phyloP scores from a whole-genome alignment of 805 yeast species.

The Babjeviella inositovora region DNA sequence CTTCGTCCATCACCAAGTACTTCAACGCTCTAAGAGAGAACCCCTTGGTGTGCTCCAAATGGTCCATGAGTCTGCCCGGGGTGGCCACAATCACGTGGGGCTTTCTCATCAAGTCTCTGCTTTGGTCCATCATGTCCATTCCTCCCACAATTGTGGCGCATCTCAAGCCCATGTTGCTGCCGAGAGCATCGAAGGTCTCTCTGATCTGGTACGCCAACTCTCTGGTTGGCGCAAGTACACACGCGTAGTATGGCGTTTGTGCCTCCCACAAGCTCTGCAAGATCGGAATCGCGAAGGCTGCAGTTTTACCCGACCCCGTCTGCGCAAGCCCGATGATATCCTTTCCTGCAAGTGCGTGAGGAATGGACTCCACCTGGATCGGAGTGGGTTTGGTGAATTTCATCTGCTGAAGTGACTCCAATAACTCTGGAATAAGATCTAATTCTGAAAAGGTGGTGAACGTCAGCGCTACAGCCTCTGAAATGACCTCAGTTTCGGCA shows the following conservation, averaged over 20 bases:
- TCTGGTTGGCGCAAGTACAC: constrained; percentile 78
- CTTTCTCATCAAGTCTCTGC: constrained; percentile 81
- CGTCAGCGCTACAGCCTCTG: constrained; percentile 1
- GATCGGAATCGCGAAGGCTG: constrained; percentile 95
- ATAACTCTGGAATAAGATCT: constrained; percentile 58
- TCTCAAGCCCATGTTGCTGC: constrained; percentile 83
- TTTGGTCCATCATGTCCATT: constrained; percentile 97
- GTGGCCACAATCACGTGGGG: constrained; percentile 95
- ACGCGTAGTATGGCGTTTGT: constrained; percentile 77
- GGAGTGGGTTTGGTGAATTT: constrained; percentile 82
- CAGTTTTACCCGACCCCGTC: constrained; percentile 97
- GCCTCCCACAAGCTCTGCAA: constrained; percentile 82
- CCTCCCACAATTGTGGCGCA: constrained; percentile 90
- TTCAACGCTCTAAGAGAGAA: constrained; percentile 66
- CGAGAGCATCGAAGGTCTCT: constrained; percentile 90
- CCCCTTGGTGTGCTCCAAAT: constrained; percentile 83
- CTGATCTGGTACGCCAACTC: constrained; percentile 80
- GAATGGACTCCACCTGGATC: constrained; percentile 82
- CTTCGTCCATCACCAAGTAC: constrained; percentile 90
- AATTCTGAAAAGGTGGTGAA: constrained; percentile 31
- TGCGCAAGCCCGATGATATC: constrained; percentile 95
- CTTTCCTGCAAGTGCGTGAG: constrained; percentile 78
- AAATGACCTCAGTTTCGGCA: constrained; percentile 7
- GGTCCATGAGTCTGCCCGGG: constrained; percentile 89
- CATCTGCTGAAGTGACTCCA: constrained; percentile 64